Conservation (phyloP, 805 yeast genomes). For the Tanozyma kutaoensis region DNA sequence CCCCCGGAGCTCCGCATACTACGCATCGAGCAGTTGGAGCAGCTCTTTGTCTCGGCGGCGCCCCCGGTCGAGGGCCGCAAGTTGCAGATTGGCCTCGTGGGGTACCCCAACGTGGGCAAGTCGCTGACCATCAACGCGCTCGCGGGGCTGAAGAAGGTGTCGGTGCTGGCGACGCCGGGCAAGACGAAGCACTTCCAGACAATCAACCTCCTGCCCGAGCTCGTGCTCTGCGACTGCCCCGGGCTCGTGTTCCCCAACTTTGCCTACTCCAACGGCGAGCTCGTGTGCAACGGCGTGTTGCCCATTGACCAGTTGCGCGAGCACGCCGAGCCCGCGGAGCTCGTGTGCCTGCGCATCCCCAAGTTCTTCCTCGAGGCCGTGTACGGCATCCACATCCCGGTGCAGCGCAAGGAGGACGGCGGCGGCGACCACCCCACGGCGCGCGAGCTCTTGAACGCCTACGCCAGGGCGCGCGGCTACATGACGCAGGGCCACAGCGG, state of each 20-base stretch:
- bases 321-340: slow-evolving; percentile 73
- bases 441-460: slow-evolving; percentile 76
- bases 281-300: slow-evolving; percentile 96
- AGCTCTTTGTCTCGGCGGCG: slow-evolving; percentile 60
- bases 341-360: slow-evolving; percentile 83
- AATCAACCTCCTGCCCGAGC: slow-evolving; percentile 67
- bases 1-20: slow-evolving; percentile 43
- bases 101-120: slow-evolving; percentile 90
- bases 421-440: slow-evolving; percentile 82
- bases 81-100: slow-evolving; percentile 88
- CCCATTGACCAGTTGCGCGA: slow-evolving; percentile 97
- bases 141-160: slow-evolving; percentile 94
- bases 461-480: slow-evolving; percentile 93
- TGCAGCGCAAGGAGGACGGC: slow-evolving; percentile 68
- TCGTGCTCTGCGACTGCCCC: slow-evolving; percentile 94
- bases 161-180: slow-evolving; percentile 97
- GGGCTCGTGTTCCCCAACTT: slow-evolving; percentile 98
- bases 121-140: slow-evolving; percentile 97
- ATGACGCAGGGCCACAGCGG: slow-evolving; percentile 96
- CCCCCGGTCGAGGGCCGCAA: slow-evolving; percentile 57
- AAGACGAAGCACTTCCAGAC: slow-evolving; percentile 99
- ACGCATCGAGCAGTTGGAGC: slow-evolving; percentile 76
- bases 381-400: slow-evolving; percentile 83
- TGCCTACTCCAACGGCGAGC: slow-evolving; percentile 91
- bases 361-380: slow-evolving; percentile 79